Evolutionary conservation across 441 rosid species (phyloP).

Genomic region (Adansonia rubrostipa): DNA sequence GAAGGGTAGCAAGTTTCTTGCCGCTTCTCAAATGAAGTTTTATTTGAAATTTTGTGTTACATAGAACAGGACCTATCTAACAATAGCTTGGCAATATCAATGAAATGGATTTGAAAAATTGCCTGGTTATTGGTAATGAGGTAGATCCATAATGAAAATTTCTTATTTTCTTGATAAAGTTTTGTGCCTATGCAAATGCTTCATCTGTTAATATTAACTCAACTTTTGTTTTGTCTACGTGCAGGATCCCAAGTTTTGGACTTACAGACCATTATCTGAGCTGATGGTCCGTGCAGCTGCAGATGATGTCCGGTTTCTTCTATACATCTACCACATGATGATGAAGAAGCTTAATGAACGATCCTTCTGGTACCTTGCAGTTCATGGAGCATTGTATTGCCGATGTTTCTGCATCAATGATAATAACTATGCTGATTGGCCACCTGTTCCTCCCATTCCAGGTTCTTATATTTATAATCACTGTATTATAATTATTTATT

Average conservation of each 20-base stretch:
- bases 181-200: background rate
- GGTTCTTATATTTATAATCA: conserved; percentile 44
- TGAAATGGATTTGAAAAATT: background rate
- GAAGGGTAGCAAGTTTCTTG: background rate
- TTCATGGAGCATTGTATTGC: conserved; percentile 79
- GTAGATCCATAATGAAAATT: conserved; percentile 8
- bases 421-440: conserved; percentile 78
- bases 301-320: conserved; percentile 96
- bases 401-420: conserved; percentile 86
- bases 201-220: background rate
- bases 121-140: background rate
- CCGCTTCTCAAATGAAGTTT: background rate
- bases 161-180: background rate
- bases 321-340: conserved; percentile 76
- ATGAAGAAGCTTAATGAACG: conserved; percentile 67
- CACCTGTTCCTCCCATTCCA: conserved; percentile 68
- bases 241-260: conserved; percentile 94
- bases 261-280: conserved; percentile 77
- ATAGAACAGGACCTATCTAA: background rate
- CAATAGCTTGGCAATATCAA: background rate
- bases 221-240: background rate
- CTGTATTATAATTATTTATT: background rate
- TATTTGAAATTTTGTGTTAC: background rate
- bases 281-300: conserved; percentile 91
- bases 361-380: conserved; percentile 85